A percentile compares a stretch with the other conserved stretches of the same genome.
Conservation (phyloP, 768 basidiomycete genomes). For the Podaxis carcinomalis region DNA sequence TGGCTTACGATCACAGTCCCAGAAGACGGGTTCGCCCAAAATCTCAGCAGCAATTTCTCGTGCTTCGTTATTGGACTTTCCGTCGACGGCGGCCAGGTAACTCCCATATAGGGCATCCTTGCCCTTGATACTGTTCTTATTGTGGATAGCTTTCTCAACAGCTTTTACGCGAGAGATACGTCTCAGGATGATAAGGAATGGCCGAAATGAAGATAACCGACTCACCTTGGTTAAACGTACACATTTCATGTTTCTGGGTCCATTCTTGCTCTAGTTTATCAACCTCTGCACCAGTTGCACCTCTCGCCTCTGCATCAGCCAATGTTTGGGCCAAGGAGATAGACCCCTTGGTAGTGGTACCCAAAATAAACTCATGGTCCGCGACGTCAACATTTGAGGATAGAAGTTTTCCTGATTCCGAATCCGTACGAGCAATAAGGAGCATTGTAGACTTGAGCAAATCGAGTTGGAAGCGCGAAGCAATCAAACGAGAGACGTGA, state of each 20-base stretch:
- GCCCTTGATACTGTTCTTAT: conserved; percentile 38
- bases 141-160: conserved; percentile 52
- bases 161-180: conserved; percentile 31
- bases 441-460: conserved; percentile 85
- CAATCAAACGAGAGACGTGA: conserved; percentile 79
- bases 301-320: conserved; percentile 60
- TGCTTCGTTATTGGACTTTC: conserved; percentile 71
- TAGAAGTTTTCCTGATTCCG: conserved; percentile 81
- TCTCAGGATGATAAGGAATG: not conserved
- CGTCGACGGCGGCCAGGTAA: conserved; percentile 53
- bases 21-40: conserved; percentile 65
- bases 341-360: conserved; percentile 45
- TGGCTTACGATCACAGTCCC: conserved; percentile 83
- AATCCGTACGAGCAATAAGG: conserved; percentile 88
- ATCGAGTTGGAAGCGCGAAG: conserved; percentile 88
- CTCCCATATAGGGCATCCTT: conserved; percentile 53
- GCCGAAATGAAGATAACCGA: not conserved
- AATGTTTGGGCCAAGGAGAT: conserved; percentile 67
- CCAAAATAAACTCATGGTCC: conserved; percentile 78
- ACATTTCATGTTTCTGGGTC: conserved; percentile 62
- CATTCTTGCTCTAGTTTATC: conserved; percentile 74
- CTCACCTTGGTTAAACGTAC: conserved; percentile 83
- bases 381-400: conserved; percentile 77
- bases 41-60: conserved; percentile 72
- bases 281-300: conserved; percentile 62